phyloP scores from a whole-genome alignment of 2,329 filamentous ascomycete species.

The Neurospora crassa region DNA sequence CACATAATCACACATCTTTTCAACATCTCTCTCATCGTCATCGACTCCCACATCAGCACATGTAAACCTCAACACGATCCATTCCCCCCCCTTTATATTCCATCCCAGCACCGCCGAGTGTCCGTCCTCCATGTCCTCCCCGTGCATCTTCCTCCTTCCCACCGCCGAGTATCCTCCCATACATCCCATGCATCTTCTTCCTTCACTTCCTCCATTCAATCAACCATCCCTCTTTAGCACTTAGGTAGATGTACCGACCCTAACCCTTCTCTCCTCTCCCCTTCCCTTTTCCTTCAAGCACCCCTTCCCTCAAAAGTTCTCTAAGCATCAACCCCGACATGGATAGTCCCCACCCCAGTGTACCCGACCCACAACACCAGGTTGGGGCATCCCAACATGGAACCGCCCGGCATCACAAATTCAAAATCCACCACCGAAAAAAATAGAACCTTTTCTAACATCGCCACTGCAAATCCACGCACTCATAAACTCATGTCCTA shows the following conservation, averaged over 20 bases:
- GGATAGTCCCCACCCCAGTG: no score
- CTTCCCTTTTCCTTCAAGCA: no score
- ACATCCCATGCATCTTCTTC: background rate
- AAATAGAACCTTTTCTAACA: background rate
- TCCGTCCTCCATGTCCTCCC: no score
- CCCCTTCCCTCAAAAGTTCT: no score
- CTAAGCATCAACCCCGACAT: no score
- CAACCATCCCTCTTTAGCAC: background rate
- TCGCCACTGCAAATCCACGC: background rate
- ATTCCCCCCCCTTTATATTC: accelerated
- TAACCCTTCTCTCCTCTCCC: background rate
- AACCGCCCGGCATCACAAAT: background rate
- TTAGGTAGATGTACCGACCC: no score
- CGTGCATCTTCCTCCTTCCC: background rate
- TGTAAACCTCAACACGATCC: background rate
- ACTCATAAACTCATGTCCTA: no score
- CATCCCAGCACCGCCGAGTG: background rate
- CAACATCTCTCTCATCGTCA: background rate
- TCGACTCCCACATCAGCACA: no score
- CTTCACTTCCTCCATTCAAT: background rate
- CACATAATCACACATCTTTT: background rate
- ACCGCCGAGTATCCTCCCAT: background rate
- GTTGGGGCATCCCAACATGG: background rate
- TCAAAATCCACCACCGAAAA: background rate
- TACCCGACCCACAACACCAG: background rate